phyloP scores from a whole-genome alignment of 768 basidiomycete species.

The Mrakia gelida region DNA sequence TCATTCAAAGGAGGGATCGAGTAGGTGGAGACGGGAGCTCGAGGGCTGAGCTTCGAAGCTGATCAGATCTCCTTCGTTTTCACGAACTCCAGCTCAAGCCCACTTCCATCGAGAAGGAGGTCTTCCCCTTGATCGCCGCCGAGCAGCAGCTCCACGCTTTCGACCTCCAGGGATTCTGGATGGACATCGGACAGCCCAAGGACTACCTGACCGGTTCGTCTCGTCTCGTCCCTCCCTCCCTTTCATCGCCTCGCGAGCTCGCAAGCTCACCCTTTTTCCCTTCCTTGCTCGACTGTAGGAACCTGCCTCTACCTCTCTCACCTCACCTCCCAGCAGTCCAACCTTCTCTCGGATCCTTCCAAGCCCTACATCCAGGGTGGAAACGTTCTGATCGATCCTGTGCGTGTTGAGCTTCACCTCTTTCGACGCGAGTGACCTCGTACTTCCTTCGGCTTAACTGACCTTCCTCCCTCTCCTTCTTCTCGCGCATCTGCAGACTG shows the following conservation, averaged over 20 bases:
- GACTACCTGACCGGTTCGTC: slow-evolving; percentile 43
- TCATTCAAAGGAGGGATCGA: no score
- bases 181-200: slow-evolving; percentile 53
- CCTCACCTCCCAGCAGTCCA: slow-evolving; percentile 45
- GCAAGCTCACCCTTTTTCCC: neutral
- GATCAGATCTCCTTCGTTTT: slow-evolving; percentile 16
- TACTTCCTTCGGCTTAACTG: neutral
- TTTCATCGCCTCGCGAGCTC: neutral
- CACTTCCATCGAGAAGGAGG: slow-evolving; percentile 52
- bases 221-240: neutral
- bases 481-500: slow-evolving; percentile 22
- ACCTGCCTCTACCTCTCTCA: slow-evolving; percentile 51
- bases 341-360: slow-evolving; percentile 45
- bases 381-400: slow-evolving; percentile 51
- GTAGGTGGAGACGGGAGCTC: no score
- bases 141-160: slow-evolving; percentile 50
- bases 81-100: slow-evolving; percentile 44
- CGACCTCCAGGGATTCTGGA: slow-evolving; percentile 52
- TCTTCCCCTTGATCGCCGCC: slow-evolving; percentile 49
- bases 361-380: slow-evolving; percentile 48
- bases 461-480: neutral
- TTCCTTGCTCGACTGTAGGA: slow-evolving; percentile 37
- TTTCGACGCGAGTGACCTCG: neutral
- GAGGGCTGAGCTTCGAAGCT: neutral
- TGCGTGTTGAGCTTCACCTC: slow-evolving; percentile 31